phyloP scores from a whole-genome alignment of 345 rosid genomes.

The Brassica rapa region DNA sequence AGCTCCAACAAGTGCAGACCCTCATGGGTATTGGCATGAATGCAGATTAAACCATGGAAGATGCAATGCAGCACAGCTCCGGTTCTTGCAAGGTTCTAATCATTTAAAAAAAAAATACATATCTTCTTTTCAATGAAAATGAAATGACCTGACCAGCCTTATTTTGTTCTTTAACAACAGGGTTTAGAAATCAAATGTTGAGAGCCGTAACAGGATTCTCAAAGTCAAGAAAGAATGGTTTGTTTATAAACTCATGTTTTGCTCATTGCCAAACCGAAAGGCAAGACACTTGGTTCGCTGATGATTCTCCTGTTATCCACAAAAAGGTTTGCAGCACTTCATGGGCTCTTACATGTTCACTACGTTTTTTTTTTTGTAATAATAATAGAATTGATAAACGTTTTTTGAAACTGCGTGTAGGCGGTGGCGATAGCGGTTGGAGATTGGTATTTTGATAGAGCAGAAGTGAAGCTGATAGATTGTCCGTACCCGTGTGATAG shows the following conservation, averaged over 20 bases:
- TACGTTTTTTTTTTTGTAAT: not conserved
- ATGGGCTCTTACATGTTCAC: not conserved
- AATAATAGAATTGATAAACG: too few species aligned
- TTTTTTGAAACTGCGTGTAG: constrained; percentile 46
- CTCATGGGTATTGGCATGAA: constrained; percentile 79
- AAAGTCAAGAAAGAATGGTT: constrained; percentile 62
- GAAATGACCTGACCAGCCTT: not conserved
- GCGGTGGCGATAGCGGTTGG: constrained; percentile 86
- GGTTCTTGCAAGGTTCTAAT: constrained; percentile 75
- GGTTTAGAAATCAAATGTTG: constrained; percentile 85
- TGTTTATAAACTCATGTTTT: constrained; percentile 90
- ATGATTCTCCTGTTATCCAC: constrained; percentile 69
- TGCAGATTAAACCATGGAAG: constrained; percentile 79
- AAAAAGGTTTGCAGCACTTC: constrained; percentile 57
- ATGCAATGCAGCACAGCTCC: constrained; percentile 69
- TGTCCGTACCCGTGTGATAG: constrained; percentile 93
- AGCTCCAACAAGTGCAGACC: constrained; percentile 92
- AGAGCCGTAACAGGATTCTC: constrained; percentile 63
- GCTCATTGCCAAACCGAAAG: constrained; percentile 96
- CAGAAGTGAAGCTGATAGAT: constrained; percentile 63
- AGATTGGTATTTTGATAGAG: constrained; percentile 88
- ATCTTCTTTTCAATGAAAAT: not conserved
- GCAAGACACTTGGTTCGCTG: constrained; percentile 91
- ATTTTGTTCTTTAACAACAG: constrained; percentile 40
- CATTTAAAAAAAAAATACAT: not conserved